Base-by-base conservation (phyloP, 345 rosid species). In the Raphanus raphanistrum region DNA sequence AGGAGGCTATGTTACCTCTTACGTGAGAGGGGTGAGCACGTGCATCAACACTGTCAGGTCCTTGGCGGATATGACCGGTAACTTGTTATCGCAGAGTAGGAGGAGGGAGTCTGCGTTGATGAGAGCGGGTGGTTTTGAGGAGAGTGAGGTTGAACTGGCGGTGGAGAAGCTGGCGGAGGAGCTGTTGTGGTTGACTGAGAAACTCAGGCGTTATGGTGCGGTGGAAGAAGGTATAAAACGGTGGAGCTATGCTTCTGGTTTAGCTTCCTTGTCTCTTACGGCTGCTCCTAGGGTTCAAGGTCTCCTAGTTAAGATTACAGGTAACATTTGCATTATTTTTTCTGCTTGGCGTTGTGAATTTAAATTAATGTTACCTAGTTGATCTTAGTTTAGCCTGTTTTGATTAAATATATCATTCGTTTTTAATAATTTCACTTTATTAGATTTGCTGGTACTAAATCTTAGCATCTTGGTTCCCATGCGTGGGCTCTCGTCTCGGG, bases 111-210 rank as follows among this genome's bases (percentile, higher is more conserved):
- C 29, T 11, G 64, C 52, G 2, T 21, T 48, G 1, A 75, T 26
- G 12, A 68, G 74, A 48, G 66, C 60, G 0, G 77, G 77, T 2
- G 73, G 78, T 21, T 35, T 41, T 1, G 78, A 26, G 3, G 86
- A 81, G 17, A 82, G 81, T 9, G 74, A 76, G 43, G 82, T 78
- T 36, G 88, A 85, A 48, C 57, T 90, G 35, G 76, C 77, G 48
- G 81, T 86, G 0, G 96, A 92, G 87, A 92, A 92, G 82, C 76
- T 90, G 76, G 98, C 93, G 1, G 90, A 86, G 65, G 96, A 89
- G 82, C 66, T 88, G 69, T 71, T 89, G 3, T 89, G 96, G 92
- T 63, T 89, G 48, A 80, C 93, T 0, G 73, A 79, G 73, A 93
- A 86, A 66, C 84, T 90, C 13, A 83, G 85, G 75, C 82, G 63